Conservation (phyloP, 352 stramenopile species). For the Phytophthora agathidicida region DNA sequence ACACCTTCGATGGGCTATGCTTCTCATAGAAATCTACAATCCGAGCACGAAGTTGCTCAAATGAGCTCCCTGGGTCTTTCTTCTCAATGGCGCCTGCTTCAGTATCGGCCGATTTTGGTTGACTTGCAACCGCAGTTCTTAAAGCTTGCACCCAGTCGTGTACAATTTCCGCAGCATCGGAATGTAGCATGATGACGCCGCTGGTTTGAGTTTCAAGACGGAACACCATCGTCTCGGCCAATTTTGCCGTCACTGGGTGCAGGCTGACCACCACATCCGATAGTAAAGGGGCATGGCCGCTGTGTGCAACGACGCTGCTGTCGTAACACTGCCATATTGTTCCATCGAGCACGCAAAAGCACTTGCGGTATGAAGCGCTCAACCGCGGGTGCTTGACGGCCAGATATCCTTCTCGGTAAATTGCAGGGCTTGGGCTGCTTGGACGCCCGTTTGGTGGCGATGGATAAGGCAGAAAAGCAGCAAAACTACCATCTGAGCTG, state of each 20-base stretch:
- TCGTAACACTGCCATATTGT: slow-evolving; percentile 42
- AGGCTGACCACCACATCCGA: slow-evolving; percentile 38
- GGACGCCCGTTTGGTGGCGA: slow-evolving; percentile 4
- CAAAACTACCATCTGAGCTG: slow-evolving; percentile 37
- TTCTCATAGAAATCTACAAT: slow-evolving; percentile 89
- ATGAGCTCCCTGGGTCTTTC: slow-evolving; percentile 2
- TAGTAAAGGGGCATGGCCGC: slow-evolving; percentile 23
- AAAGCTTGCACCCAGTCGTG: slow-evolving; percentile 44
- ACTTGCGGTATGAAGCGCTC: slow-evolving; percentile 35
- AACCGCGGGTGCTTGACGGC: slow-evolving; percentile 48
- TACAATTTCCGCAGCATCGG: slow-evolving; percentile 34
- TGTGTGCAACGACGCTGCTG: slow-evolving; percentile 27
- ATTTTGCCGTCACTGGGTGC: slow-evolving; percentile 33
- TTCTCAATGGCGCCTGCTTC: slow-evolving; percentile 6
- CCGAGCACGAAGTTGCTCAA: slow-evolving; percentile 38
- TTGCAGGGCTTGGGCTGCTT: not conserved
- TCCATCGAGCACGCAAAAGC: slow-evolving; percentile 42
- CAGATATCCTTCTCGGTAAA: slow-evolving; percentile 43
- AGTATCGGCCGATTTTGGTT: not conserved
- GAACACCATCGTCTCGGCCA: slow-evolving; percentile 37
- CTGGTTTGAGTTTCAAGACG: slow-evolving; percentile 45
- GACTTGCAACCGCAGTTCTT: slow-evolving; percentile 22
- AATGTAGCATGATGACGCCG: slow-evolving; percentile 43
- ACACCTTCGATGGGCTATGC: slow-evolving; percentile 87
- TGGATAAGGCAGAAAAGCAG: slow-evolving; percentile 23